Evolutionary conservation across 2,329 filamentous ascomycete genomes (phyloP).

Genomic region (Karstenula rhodostoma): DNA sequence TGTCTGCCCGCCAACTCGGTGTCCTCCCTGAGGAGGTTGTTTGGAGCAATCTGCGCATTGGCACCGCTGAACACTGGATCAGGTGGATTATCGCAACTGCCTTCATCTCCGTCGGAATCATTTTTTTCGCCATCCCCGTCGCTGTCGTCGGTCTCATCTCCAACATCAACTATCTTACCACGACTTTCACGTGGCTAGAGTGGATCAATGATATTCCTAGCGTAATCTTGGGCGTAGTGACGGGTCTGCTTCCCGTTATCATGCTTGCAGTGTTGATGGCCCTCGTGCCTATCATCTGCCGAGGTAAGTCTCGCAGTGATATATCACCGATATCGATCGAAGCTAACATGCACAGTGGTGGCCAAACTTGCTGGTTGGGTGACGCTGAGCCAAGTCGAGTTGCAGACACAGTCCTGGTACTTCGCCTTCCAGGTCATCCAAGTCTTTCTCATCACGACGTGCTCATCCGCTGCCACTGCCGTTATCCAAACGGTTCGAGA

Average conservation of each 20-base stretch:
- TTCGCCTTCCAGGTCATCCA: slow-evolving; percentile 94
- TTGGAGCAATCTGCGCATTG: slow-evolving; percentile 56
- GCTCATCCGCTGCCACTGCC: slow-evolving; percentile 79
- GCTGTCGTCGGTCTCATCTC: slow-evolving; percentile 55
- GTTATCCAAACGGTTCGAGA: slow-evolving; percentile 62
- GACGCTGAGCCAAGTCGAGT: slow-evolving; percentile 57
- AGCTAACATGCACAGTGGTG: slow-evolving; percentile 38
- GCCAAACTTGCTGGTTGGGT: slow-evolving; percentile 48
- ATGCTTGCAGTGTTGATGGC: slow-evolving; percentile 55
- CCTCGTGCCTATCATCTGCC: slow-evolving; percentile 55
- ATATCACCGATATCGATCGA: neutral
- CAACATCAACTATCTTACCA: slow-evolving; percentile 55
- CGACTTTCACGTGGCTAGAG: slow-evolving; percentile 47
- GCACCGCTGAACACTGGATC: slow-evolving; percentile 39
- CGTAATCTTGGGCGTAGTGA: slow-evolving; percentile 55
- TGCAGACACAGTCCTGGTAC: slow-evolving; percentile 91
- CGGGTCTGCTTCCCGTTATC: slow-evolving; percentile 54
- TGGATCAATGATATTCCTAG: slow-evolving; percentile 54
- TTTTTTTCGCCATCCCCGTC: slow-evolving; percentile 58
- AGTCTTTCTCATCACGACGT: slow-evolving; percentile 87
- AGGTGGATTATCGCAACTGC: slow-evolving; percentile 46
- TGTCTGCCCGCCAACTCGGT: slow-evolving; percentile 53
- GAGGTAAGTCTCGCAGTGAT: slow-evolving; percentile 30
- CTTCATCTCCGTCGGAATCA: slow-evolving; percentile 52
- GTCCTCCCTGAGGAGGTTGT: slow-evolving; percentile 57